phyloP scores from a whole-genome alignment of 1,284 basidiomycete genomes.

The Cutaneotrichosporon dermatis region DNA sequence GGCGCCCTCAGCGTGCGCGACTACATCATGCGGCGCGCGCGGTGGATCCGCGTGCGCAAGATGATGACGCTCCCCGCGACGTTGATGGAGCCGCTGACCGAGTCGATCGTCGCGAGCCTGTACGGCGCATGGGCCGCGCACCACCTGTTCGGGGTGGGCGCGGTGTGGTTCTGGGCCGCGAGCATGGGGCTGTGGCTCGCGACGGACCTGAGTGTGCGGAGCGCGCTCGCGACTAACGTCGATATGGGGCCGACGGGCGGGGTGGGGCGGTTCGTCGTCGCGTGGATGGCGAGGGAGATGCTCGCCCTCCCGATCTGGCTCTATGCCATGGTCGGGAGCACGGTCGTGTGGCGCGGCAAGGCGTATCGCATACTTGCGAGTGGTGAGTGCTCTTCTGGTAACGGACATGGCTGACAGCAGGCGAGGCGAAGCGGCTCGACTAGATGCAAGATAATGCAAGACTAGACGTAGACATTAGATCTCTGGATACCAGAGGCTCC shows the following conservation, averaged over 20 bases:
- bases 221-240: conserved; percentile 53
- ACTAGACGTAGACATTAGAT: no score
- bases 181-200: conserved; percentile 62
- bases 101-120: conserved; percentile 67
- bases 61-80: conserved; percentile 82
- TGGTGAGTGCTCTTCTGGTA: conserved; percentile 17
- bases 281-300: conserved; percentile 72
- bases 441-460: background rate
- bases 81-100: conserved; percentile 81
- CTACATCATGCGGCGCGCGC: conserved; percentile 77
- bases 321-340: conserved; percentile 69
- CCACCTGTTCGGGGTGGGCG: conserved; percentile 56
- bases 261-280: conserved; percentile 57
- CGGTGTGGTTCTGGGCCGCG: conserved; percentile 63
- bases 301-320: conserved; percentile 80
- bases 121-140: conserved; percentile 60
- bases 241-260: conserved; percentile 61
- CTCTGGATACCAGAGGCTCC: no score
- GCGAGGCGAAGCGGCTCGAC: conserved; percentile 12
- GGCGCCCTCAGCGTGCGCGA: conserved; percentile 74
- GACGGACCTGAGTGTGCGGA: conserved; percentile 44
- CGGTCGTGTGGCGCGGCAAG: conserved; percentile 75
- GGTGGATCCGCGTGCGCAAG: conserved; percentile 93
- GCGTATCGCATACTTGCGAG: conserved; percentile 42
- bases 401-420: background rate